Evolutionary conservation across 202 grass and related monocot genomes (phyloP).

Genomic region (Elaeis oleifera): DNA sequence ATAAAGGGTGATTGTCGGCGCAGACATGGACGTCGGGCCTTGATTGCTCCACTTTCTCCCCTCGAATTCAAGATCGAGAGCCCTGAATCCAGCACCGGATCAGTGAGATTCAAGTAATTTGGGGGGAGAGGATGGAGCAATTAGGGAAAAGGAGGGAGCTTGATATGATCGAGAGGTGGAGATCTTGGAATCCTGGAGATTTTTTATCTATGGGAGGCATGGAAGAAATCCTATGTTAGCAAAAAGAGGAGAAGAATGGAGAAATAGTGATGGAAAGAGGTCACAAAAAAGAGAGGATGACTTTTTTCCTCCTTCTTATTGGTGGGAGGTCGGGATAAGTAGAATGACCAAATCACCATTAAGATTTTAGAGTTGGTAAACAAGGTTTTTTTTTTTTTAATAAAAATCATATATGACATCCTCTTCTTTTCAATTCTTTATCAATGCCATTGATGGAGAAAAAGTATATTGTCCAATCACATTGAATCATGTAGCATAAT

Average conservation of each 20-base stretch:
- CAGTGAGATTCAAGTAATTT: not conserved
- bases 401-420: too few relatives aligned
- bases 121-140: slow-evolving; percentile 5
- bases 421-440: too few relatives aligned
- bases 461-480: too few relatives aligned
- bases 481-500: too few relatives aligned
- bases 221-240: too few relatives aligned
- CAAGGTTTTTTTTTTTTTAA: too few relatives aligned
- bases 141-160: slow-evolving; percentile 4
- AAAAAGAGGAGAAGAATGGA: not conserved
- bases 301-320: not conserved
- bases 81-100: slow-evolving; percentile 3
- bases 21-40: slow-evolving; percentile 38
- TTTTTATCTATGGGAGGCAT: too few relatives aligned
- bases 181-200: slow-evolving; percentile 3
- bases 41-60: slow-evolving; percentile 4
- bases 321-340: too few relatives aligned
- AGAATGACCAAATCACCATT: too few relatives aligned
- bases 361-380: too few relatives aligned
- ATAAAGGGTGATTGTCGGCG: slow-evolving; percentile 76
- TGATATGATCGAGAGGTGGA: not conserved
- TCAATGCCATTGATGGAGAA: too few relatives aligned
- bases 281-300: too few relatives aligned
- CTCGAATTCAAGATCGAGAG: not conserved
- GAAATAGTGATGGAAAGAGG: not conserved